Conservation (phyloP, 2,329 filamentous ascomycete genomes). For the Monilinia aucupariae region DNA sequence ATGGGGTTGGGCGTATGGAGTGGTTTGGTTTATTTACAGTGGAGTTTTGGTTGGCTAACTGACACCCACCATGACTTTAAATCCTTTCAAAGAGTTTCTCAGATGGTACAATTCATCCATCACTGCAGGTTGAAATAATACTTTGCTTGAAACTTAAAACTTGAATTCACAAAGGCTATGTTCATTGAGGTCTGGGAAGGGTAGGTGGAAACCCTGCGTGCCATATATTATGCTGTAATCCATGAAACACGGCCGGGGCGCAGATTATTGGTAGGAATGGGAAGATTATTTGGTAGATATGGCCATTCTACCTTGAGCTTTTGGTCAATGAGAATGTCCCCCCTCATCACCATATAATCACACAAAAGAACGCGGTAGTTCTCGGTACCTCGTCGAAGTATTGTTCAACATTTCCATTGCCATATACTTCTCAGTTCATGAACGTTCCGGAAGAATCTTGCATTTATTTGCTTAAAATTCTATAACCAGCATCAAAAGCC, state of each 20-base stretch:
- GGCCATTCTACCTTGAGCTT: constrained; percentile 3
- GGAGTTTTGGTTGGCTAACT: background rate
- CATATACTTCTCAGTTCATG: constrained; percentile 21
- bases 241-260: background rate
- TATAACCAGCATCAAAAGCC: constrained; percentile 34
- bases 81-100: background rate
- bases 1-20: background rate
- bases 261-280: background rate
- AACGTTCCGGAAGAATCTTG: constrained; percentile 32
- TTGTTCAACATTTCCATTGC: constrained; percentile 14
- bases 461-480: constrained; percentile 35
- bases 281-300: constrained; percentile 5
- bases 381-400: background rate
- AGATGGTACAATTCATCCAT: background rate
- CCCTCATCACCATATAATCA: constrained; percentile 6
- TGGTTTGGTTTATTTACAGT: background rate
- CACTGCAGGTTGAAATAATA: background rate
- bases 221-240: background rate
- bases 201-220: too few relatives aligned
- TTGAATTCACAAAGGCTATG: background rate
- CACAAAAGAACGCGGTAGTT: constrained; percentile 7
- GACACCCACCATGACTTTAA: background rate
- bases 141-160: background rate
- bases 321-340: constrained; percentile 3
- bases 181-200: background rate